Evolutionary conservation across 352 stramenopile species (phyloP).

Genomic region (Phytophthora boehmeriae): DNA sequence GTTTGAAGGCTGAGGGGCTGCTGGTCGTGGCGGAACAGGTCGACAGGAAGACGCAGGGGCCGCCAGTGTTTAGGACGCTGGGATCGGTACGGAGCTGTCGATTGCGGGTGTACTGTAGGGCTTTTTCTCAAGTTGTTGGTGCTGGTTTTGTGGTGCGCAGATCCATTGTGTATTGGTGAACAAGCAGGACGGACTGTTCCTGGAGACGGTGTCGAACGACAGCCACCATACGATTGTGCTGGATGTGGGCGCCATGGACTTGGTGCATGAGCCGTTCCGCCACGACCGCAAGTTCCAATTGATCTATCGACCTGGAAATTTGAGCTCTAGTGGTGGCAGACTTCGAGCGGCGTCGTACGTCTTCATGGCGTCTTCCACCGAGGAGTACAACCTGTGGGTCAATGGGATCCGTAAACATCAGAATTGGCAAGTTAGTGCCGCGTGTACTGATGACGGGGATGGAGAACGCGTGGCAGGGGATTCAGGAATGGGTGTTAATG

Average conservation of each 20-base stretch:
- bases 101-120: neutral
- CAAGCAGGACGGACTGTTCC: constrained; percentile 36
- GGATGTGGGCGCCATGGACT: constrained; percentile 41
- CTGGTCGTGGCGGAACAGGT: constrained; percentile 58
- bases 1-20: constrained; percentile 53
- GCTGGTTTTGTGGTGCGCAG: constrained; percentile 33
- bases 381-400: constrained; percentile 42
- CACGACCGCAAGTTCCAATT: constrained; percentile 52
- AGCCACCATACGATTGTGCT: constrained; percentile 42
- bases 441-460: neutral
- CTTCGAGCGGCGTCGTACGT: constrained; percentile 33
- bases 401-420: constrained; percentile 39
- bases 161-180: constrained; percentile 53
- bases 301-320: constrained; percentile 5
- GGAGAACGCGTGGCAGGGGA: constrained; percentile 8
- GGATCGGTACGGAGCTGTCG: constrained; percentile 41
- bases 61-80: constrained; percentile 41
- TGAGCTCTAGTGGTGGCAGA: constrained; percentile 7
- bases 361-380: constrained; percentile 38
- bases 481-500: neutral
- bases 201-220: constrained; percentile 49
- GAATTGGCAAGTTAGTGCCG: neutral
- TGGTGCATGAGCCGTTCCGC: constrained; percentile 38
- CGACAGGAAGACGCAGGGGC: constrained; percentile 10
- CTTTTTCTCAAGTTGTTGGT: neutral